Evolutionary conservation across 345 rosid genomes (phyloP), one percentile per base, ranked within the genome.

Genomic region (Firmiana major): DNA sequence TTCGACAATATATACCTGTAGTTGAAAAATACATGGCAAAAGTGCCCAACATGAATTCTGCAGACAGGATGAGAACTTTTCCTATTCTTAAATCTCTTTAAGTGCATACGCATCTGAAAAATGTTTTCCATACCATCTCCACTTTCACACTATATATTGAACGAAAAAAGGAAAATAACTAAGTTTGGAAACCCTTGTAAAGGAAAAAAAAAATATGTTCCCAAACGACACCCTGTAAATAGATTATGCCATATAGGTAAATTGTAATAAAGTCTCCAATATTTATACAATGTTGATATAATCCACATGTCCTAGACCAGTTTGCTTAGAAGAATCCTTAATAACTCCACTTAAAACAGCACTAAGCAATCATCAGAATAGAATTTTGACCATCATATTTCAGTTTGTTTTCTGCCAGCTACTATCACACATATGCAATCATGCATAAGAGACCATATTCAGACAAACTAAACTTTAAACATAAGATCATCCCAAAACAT

Each of bases 381-480:
- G 28, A 51, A 26, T 49, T 31, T 49, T 28, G 22, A 28, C 28
- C 40, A 70, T 70, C 59, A 1, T 48, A 48, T 70, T 69, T 46
- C 51, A 46, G 16, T 12, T 46, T 12, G 51, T 11, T 48, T 68
- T 48, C 12, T 48, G 12, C 22, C 22, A 26, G 42, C 42, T 26
- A 48, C 3, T 17, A 26, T 48, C 34, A 40, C 69, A 26, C 42
- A 26, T 13, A 60, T 57, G 13, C 62, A 22, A 54, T 22, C 10
- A 57, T 22, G 7, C 65, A 26, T 26, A 28, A 60, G 38, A 60
- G 17, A 60, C 5, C 63, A 58, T 58, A 58, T 24, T 1, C 15
- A 58, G 63, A 58, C 65, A 60, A 60, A 66, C 42, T 48, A 48
- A 70, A 70, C 16, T 59, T 70, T 48, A 28, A 62, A 17, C 59